Base-by-base conservation (phyloP, 225 moss, liverwort and hornwort genomes). In the Asterella californica region DNA sequence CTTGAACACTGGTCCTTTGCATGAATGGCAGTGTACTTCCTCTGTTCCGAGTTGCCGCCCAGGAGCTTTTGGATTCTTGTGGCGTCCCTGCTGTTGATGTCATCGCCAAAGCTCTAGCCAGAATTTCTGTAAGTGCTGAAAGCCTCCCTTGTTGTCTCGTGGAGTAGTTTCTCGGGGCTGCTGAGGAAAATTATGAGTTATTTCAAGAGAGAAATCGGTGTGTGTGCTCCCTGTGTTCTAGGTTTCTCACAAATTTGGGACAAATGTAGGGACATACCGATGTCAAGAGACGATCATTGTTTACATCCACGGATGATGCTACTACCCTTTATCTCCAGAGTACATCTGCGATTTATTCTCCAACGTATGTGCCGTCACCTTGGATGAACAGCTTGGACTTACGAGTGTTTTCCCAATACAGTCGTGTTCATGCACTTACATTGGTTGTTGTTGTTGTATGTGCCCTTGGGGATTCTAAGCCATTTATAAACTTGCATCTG, bases 91-190 rank as follows among this genome's bases (percentile, higher is more conserved):
- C 83, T 0, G 65, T 95, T 68, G 95, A 99, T 62, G 82, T 99
- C 22, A 91, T 99, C 19, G 94, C 97, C 1, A 99, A 93, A 83
- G 97, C 97, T 34, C 87, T 99, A 0, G 97, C 95, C 0, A 99
- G 89, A 74, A 86, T 99, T 21, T 88, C 93, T 29, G 90, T 87
- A 82, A 89, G 89, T 80, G 10, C 47, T 21, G 57, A n/a, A 33
- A 27, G 12, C 2, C 2, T 17, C 33, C 22, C 42, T 25, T 37
- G 36, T 59, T 33, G 32, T 59, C 21, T 37, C 55, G 24, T n/a
- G 32, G 45, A 11, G 33, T 9, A 59, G 10, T 42, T 22, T 65
- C 25, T 66, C 17, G 30, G 27, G 33, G 15, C 54, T 15, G n/a
- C n/a, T n/a, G 7, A 42, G 42, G 42, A 42, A 2, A 42, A 2